Conservation (phyloP, 2,329 filamentous ascomycete species). For the Aspergillus transmontanensis region DNA sequence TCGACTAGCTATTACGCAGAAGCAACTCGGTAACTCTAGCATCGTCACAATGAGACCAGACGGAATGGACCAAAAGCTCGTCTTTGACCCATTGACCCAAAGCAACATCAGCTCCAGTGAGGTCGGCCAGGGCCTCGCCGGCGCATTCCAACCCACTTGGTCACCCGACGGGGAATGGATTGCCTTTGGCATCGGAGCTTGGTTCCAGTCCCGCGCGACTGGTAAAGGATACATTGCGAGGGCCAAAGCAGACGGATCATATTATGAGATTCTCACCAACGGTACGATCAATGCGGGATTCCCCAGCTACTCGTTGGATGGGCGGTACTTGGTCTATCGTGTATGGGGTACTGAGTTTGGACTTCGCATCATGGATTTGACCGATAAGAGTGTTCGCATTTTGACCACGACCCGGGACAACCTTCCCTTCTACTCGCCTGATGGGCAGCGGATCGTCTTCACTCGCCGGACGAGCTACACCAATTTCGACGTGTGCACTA, state of each 20-base stretch:
- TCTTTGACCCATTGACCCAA: slow-evolving; percentile 29
- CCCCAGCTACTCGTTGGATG: slow-evolving; percentile 43
- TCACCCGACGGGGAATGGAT: slow-evolving; percentile 42
- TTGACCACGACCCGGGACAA: slow-evolving; percentile 46
- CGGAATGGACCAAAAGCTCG: slow-evolving; percentile 26
- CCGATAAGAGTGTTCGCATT: slow-evolving; percentile 28
- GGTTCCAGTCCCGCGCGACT: slow-evolving; percentile 42
- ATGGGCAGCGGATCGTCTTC: slow-evolving; percentile 44
- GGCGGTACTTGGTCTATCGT: slow-evolving; percentile 41
- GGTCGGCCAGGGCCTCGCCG: slow-evolving; percentile 31
- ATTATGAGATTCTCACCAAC: slow-evolving; percentile 37
- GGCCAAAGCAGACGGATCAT: slow-evolving; percentile 26
- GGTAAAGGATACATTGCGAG: slow-evolving; percentile 26
- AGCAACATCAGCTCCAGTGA: slow-evolving; percentile 22
- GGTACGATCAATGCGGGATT: slow-evolving; percentile 43
- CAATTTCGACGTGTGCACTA: slow-evolving; percentile 47
- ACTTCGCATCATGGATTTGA: slow-evolving; percentile 33
- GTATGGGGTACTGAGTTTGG: slow-evolving; percentile 34
- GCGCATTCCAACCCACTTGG: slow-evolving; percentile 47
- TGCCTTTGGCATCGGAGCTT: slow-evolving; percentile 43
- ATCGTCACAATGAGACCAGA: slow-evolving; percentile 37
- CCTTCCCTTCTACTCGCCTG: slow-evolving; percentile 43
- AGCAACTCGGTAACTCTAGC: slow-evolving; percentile 45
- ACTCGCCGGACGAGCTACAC: slow-evolving; percentile 37
- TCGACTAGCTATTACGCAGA: slow-evolving; percentile 40